A percentile compares a stretch with the other conserved stretches of the same genome.
Evolutionary conservation across 108 stramenopile genomes (phyloP).

Genomic region (Cyclotella atomus): DNA sequence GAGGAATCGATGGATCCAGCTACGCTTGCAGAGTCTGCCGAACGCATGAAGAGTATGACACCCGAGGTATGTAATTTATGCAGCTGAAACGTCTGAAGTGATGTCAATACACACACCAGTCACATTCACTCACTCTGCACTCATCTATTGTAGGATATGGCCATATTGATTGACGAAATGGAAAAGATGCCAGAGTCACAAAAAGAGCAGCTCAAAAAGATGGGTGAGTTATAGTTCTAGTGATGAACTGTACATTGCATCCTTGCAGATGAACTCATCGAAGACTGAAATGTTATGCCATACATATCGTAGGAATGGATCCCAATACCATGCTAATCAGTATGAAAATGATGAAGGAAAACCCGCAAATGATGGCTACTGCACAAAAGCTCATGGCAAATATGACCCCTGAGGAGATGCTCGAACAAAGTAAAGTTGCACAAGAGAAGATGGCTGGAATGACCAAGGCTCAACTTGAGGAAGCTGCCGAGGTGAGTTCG

Average conservation of each 20-base stretch:
- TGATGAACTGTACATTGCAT: too few relatives aligned
- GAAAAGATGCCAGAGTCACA: slow-evolving; percentile 65
- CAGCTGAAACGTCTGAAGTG: too few relatives aligned
- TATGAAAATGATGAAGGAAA: slow-evolving; percentile 80
- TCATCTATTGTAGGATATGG: slow-evolving; percentile 55
- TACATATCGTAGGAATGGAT: slow-evolving; percentile 75
- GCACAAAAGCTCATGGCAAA: slow-evolving; percentile 69
- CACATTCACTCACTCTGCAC: too few relatives aligned
- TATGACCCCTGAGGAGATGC: slow-evolving; percentile 66
- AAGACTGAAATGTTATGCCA: too few relatives aligned
- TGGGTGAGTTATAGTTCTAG: slow-evolving; percentile 7
- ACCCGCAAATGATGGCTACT: slow-evolving; percentile 67
- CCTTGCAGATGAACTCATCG: too few relatives aligned
- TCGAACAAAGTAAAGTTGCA: slow-evolving; percentile 60
- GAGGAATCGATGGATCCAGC: slow-evolving; percentile 50
- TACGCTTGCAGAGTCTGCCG: slow-evolving; percentile 58
- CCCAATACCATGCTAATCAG: slow-evolving; percentile 85
- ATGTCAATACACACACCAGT: too few relatives aligned
- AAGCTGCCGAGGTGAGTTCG: slow-evolving; percentile 33
- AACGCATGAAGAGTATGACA: slow-evolving; percentile 66
- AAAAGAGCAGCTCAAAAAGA: slow-evolving; percentile 60
- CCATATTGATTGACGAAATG: slow-evolving; percentile 64
- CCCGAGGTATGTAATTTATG: slow-evolving; percentile 28
- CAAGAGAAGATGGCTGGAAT: slow-evolving; percentile 58
- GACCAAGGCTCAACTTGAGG: slow-evolving; percentile 45